These are phyloP conservation scores for Benincasa hispida DNA, from an alignment of 306 rosid species.

Conservation along the genomic window DNA sequence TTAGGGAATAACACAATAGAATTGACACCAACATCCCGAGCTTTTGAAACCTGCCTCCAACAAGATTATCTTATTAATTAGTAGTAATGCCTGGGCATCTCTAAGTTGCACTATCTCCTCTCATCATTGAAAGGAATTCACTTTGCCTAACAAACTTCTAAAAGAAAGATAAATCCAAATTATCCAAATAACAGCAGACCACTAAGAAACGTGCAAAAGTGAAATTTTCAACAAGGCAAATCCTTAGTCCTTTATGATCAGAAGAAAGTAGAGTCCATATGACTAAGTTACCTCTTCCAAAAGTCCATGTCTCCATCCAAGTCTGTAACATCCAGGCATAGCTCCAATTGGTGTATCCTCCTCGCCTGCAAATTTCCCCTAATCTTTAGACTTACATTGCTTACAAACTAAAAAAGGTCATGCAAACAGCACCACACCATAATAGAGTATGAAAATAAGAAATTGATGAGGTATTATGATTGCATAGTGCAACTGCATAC, in stretches of 20 bases:
- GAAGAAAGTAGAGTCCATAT: background rate
- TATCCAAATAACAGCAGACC: background rate
- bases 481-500: conserved; percentile 15
- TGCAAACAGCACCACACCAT: background rate
- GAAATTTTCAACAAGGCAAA: background rate
- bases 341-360: conserved; percentile 92
- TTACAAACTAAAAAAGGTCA: background rate
- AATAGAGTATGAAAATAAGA: background rate
- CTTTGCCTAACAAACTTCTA: background rate
- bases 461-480: background rate
- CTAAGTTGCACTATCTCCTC: background rate
- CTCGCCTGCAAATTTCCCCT: conserved; percentile 46
- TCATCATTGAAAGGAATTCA: background rate
- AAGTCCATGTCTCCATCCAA: conserved; percentile 98
- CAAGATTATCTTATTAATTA: conserved; percentile 9
- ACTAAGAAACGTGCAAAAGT: background rate
- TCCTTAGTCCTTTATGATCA: background rate
- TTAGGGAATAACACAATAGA: conserved; percentile 84
- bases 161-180: background rate
- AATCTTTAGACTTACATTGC: background rate
- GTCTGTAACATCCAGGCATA: conserved; percentile 96
- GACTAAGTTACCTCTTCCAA: conserved; percentile 60
- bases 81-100: background rate
- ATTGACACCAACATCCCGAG: conserved; percentile 84
- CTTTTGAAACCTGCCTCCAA: conserved; percentile 70